Evolutionary conservation across 2,329 filamentous ascomycete genomes (phyloP), one percentile per base, ranked within the genome.

Genomic region (Polytolypa hystricis): DNA sequence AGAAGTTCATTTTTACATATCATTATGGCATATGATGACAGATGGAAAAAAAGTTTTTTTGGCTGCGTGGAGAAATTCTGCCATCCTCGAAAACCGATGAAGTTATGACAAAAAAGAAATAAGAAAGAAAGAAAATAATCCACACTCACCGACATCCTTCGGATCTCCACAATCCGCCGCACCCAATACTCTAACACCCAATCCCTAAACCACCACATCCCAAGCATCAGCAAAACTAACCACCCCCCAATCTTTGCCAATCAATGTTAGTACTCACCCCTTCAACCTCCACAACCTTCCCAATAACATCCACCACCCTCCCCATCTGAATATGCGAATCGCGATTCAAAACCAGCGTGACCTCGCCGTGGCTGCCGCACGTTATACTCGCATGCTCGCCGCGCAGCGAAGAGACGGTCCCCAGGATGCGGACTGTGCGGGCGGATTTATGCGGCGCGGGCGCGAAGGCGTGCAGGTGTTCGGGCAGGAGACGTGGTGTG

Each of bases 341-440:
- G 18, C 79, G 70, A 55, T 84, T 86, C 46, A 96, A 58, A 12
- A 81, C 65, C 2, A 85, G 69, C 1, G 78, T 83, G 17, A 95
- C 74, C 15, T 77, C 72, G 0, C 89, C 89, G 17, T 77, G 54
- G 17, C 45, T 49, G 2, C 69, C 80, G 4, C 84, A 80, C 39
- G 94, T 85, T 19, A 96, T 73, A 4, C 77, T 76, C 0, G 86
- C 89, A 34, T 74, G 73, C 35, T 91, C 83, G 47, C 87, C 87
- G 35, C 79, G 79, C 16, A 96, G 69, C 51, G 91, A 79, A 3
- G 75, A 73, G 31, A 96, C 86, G 51, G 81, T 86, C 51, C 91
- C 91, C 4, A 93, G 71, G 38, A 96, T 69, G 50, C 86, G 86
- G 44, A 96, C 83, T 43, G 82, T 83, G 46, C 75, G 65, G 54